Base-by-base conservation (phyloP, 306 rosid genomes). In the Comarum palustre region DNA sequence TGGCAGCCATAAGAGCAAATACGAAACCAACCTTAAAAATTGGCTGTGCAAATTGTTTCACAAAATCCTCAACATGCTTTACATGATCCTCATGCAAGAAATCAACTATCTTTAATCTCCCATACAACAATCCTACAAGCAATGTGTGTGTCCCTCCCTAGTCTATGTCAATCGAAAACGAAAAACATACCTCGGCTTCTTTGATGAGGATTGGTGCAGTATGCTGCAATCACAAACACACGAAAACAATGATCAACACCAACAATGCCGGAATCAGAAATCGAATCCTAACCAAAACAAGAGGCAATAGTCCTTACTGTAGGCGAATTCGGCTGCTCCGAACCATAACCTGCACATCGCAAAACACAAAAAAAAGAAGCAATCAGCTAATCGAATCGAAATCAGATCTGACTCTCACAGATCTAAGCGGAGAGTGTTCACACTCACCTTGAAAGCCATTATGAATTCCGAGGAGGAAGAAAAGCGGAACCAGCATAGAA, bases 401-500 rank as follows among this genome's bases (percentile, higher is more conserved):
- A 74, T 50, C 27, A 32, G 77, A 77, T 82, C 80, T 52, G 48
- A 76, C n/a, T 22, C 39, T 11, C 54, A 69, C 50, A 83, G 96
- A 90, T 92, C 96, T 86, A 78, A 75, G 70, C 36, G 73, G 73
- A 19, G 64, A 61, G 38, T 27, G 72, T 5, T 72, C 27, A 71
- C 47, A 8, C 70, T 71, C 80, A 89, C 96, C 96, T 2, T 89
- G 96, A 78, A 94, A 91, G 75, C 97, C 92, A 79, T 89, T 91
- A 82, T 94, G 96, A 42, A 91, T 88, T 43, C 98, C 98, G 73
- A 94, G 97, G 82, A 94, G 74, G 74, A 94, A 94, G 73, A 84
- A 90, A 73, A 94, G 97, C 47, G 98, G 98, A 36, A 94, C 98
- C 58, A 94, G 97, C 97, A 91, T 89, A 63, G 98, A 94, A 64